These are phyloP conservation scores for Cladosporium velox DNA, from an alignment of 2,329 filamentous ascomycete genomes.

Conservation along the genomic window DNA sequence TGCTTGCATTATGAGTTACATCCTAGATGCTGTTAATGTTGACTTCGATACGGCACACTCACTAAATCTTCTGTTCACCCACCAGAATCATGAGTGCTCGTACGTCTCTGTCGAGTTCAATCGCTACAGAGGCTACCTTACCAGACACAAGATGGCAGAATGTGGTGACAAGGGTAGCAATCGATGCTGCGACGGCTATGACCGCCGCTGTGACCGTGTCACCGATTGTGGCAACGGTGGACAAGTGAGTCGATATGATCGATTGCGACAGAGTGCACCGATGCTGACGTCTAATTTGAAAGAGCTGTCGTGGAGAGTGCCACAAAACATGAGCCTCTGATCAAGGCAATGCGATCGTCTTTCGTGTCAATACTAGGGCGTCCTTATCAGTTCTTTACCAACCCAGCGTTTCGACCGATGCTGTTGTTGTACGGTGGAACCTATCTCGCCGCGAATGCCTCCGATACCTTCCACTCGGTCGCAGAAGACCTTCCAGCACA, in stretches of 20 bases:
- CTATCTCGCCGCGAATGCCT: conserved; percentile 28
- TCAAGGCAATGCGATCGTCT: conserved; percentile 21
- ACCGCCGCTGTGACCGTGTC: conserved; percentile 29
- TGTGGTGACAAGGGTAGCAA: conserved; percentile 9
- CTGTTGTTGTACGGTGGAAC: conserved; percentile 28
- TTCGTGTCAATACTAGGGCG: conserved; percentile 19
- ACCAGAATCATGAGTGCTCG: not conserved
- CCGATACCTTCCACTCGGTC: conserved; percentile 24
- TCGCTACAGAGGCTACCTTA: not conserved
- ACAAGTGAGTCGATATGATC: conserved; percentile 24
- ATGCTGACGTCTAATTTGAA: not conserved
- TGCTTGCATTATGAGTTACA: not conserved
- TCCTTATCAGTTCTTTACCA: conserved; percentile 25
- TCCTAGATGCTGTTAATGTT: not conserved
- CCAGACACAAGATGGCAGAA: not conserved
- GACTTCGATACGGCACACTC: not conserved
- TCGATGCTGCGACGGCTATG: conserved; percentile 26
- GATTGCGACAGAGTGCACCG: not conserved
- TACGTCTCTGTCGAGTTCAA: not conserved
- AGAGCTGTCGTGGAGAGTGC: conserved; percentile 30
- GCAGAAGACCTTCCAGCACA: conserved; percentile 21
- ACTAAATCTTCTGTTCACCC: not conserved
- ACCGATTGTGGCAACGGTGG: conserved; percentile 29
- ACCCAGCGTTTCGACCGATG: conserved; percentile 26
- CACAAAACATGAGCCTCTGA: conserved; percentile 23